Evolutionary conservation across 768 basidiomycete species (phyloP).

Genomic region (Trametes villosa): DNA sequence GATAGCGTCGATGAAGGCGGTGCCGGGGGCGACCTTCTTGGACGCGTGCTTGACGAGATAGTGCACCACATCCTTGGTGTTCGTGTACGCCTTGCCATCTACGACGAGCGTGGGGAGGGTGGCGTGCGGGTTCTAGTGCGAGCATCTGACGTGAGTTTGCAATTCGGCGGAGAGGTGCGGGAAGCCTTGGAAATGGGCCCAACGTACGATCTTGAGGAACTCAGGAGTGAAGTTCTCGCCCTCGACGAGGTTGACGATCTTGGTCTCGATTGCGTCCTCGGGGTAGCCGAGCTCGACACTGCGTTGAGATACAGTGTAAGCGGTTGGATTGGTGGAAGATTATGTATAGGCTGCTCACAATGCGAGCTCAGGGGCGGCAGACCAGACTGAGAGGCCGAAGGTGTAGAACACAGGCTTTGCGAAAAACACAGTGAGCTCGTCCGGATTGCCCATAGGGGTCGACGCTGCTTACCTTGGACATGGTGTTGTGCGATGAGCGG

Average conservation of each 20-base stretch:
- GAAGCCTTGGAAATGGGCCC: background rate
- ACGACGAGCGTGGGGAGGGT: constrained; percentile 49
- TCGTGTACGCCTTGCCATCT: constrained; percentile 42
- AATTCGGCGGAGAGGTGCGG: background rate
- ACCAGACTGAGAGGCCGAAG: constrained; percentile 45
- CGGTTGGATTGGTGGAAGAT: background rate
- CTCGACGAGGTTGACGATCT: constrained; percentile 45
- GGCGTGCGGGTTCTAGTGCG: constrained; percentile 45
- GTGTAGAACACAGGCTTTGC: constrained; percentile 39
- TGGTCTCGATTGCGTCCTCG: constrained; percentile 39
- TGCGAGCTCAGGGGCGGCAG: constrained; percentile 46
- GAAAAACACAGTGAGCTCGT: background rate
- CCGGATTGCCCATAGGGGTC: background rate
- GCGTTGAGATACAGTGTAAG: background rate
- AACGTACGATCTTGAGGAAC: constrained; percentile 47
- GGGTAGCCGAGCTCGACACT: constrained; percentile 51
- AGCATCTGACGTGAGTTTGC: background rate
- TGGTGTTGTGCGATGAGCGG: background rate
- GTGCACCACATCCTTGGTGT: constrained; percentile 45
- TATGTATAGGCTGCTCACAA: constrained; percentile 37
- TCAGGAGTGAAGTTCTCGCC: constrained; percentile 53
- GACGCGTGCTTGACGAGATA: constrained; percentile 47
- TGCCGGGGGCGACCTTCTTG: constrained; percentile 37
- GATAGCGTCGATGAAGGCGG: constrained; percentile 42
- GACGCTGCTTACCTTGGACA: constrained; percentile 22